phyloP scores from a whole-genome alignment of 345 rosid genomes.

The Linum tenue region DNA sequence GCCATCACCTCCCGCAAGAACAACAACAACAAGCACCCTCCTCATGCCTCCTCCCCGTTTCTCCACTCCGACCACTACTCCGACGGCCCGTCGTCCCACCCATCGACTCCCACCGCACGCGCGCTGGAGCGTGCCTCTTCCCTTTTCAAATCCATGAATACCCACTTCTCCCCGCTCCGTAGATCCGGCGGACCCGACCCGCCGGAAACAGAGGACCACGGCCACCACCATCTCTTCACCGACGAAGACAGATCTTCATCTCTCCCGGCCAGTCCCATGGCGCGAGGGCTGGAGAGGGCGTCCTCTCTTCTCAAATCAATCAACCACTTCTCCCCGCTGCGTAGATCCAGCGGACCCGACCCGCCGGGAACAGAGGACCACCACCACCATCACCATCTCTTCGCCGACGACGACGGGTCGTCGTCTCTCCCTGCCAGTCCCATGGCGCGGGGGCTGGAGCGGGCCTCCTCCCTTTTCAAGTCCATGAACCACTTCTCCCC shows the following conservation, averaged over 20 bases:
- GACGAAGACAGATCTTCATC: slow-evolving; percentile 27
- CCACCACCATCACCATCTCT: slow-evolving; percentile 12
- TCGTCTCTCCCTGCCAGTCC: slow-evolving; percentile 3
- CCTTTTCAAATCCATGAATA: slow-evolving; percentile 37
- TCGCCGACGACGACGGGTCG: slow-evolving; percentile 29
- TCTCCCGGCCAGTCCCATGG: not conserved
- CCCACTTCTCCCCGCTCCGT: slow-evolving; percentile 31
- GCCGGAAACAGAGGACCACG: no score
- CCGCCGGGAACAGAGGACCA: no score
- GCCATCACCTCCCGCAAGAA: slow-evolving; percentile 34
- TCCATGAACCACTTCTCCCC: slow-evolving; percentile 25
- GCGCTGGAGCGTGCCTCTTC: slow-evolving; percentile 40
- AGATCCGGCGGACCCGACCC: no score
- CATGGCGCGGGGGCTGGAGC: not conserved
- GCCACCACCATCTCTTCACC: slow-evolving; percentile 17
- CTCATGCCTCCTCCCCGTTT: not conserved
- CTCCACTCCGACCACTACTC: not conserved
- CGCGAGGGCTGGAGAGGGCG: slow-evolving; percentile 2
- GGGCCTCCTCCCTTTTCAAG: slow-evolving; percentile 44
- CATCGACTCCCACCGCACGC: not conserved
- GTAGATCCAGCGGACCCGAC: slow-evolving; percentile 4
- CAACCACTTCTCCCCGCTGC: slow-evolving; percentile 25
- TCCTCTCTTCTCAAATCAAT: slow-evolving; percentile 56
- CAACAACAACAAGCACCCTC: slow-evolving; percentile 5
- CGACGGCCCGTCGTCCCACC: not conserved